These are phyloP conservation scores for Fusarium torreyae DNA, from an alignment of 2,329 filamentous ascomycete species.

Conservation along the genomic window DNA sequence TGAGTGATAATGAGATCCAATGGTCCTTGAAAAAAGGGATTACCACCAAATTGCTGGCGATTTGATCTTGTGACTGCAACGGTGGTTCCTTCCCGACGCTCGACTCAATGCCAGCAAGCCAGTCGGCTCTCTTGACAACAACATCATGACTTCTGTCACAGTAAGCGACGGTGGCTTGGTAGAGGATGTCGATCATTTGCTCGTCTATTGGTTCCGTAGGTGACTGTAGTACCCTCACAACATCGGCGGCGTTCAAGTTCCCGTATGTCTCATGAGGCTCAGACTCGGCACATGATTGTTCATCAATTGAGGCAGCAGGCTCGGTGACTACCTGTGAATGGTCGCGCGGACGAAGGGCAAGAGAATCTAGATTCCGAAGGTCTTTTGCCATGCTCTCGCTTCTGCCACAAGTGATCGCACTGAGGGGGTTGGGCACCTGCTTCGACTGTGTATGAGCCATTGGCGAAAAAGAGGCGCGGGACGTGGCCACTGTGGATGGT, in stretches of 20 bases:
- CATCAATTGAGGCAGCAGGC: not conserved
- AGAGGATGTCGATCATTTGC: not conserved
- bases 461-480: not conserved
- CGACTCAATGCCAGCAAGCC: not conserved
- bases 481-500: not conserved
- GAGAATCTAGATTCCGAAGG: not conserved
- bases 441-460: not conserved
- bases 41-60: not conserved
- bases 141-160: not conserved
- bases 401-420: not conserved
- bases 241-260: not conserved
- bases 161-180: not conserved
- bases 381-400: not conserved
- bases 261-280: not conserved
- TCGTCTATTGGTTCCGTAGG: not conserved
- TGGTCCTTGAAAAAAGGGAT: not conserved
- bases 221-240: not conserved
- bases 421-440: not conserved
- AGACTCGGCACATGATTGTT: not conserved
- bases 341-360: not conserved
- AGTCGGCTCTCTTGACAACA: not conserved
- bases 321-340: not conserved
- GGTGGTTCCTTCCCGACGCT: not conserved
- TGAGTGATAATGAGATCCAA: not conserved
- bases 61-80: not conserved